Conservation (phyloP, 805 yeast genomes). For the Wickerhamiella parazyma region DNA sequence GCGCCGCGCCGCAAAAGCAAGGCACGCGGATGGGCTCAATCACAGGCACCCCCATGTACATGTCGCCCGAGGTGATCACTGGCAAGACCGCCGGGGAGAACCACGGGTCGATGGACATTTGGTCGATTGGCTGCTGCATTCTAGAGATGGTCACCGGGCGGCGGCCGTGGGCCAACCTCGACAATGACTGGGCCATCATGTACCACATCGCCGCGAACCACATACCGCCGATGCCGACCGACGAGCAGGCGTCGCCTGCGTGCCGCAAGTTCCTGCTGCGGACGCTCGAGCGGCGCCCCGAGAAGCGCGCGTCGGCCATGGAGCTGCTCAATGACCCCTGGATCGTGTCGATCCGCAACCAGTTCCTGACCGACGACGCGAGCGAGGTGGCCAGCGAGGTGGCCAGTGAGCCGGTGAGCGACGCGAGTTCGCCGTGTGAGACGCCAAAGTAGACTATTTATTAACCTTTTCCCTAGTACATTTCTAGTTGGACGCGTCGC, state of each 20-base stretch:
- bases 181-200: conserved; percentile 98
- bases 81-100: conserved; percentile 37
- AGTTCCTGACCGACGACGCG: not conserved
- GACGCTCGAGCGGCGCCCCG: conserved; percentile 75
- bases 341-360: conserved; percentile 18
- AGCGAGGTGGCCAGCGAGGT: not conserved
- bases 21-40: conserved; percentile 24
- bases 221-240: conserved; percentile 68
- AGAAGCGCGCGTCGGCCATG: conserved; percentile 65
- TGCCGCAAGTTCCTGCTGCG: conserved; percentile 61
- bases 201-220: conserved; percentile 95
- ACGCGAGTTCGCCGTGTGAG: not conserved
- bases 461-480: not conserved
- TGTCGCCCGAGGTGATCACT: conserved; percentile 94
- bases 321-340: conserved; percentile 45
- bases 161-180: conserved; percentile 92
- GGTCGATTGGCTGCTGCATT: conserved; percentile 96
- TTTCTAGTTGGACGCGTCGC: too few relatives aligned
- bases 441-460: not conserved
- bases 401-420: not conserved
- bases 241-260: conserved; percentile 59
- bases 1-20: conserved; percentile 22
- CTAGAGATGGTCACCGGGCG: conserved; percentile 94
- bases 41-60: conserved; percentile 97
- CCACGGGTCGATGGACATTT: conserved; percentile 70